Evolutionary conservation across 2,329 filamentous ascomycete genomes (phyloP).

Genomic region (Ophiocordyceps robertsii): DNA sequence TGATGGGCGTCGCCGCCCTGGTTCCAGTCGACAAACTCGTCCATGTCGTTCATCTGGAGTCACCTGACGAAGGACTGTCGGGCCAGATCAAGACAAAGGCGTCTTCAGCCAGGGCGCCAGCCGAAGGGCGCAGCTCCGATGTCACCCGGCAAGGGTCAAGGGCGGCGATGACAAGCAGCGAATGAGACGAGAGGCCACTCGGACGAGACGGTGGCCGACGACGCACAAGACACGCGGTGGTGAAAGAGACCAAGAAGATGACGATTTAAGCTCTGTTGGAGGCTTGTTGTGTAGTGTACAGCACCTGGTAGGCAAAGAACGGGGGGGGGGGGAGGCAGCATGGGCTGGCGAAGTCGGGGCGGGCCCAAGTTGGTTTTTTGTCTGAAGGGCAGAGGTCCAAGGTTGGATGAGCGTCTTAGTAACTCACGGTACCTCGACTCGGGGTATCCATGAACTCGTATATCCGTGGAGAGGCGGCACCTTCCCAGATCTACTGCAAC

Average conservation of each 20-base stretch:
- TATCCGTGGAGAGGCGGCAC: no score
- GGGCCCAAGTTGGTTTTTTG: background rate
- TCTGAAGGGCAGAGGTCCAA: background rate
- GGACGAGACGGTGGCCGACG: no score
- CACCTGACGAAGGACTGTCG: no score
- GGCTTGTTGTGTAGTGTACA: no score
- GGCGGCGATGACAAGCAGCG: background rate
- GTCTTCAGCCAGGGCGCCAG: conserved; percentile 2
- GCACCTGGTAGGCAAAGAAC: background rate
- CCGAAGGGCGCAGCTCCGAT: conserved; percentile 1
- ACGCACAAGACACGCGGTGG: no score
- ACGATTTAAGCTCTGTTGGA: no score
- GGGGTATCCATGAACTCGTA: no score
- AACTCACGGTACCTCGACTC: no score
- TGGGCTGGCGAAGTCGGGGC: no score
- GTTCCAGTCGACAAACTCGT: conserved; percentile 54
- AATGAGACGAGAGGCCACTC: background rate
- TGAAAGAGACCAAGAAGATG: no score
- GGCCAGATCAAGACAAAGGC: conserved; percentile 4
- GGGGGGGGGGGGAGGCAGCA: background rate
- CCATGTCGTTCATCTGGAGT: conserved; percentile 41
- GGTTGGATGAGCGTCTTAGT: no score
- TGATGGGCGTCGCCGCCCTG: conserved; percentile 26
- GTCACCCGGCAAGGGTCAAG: background rate
- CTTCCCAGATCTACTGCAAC: no score